Evolutionary conservation across 148 eudicot genomes (phyloP), one percentile per base, ranked within the genome.

Genomic region (Fallopia convolvulus): DNA sequence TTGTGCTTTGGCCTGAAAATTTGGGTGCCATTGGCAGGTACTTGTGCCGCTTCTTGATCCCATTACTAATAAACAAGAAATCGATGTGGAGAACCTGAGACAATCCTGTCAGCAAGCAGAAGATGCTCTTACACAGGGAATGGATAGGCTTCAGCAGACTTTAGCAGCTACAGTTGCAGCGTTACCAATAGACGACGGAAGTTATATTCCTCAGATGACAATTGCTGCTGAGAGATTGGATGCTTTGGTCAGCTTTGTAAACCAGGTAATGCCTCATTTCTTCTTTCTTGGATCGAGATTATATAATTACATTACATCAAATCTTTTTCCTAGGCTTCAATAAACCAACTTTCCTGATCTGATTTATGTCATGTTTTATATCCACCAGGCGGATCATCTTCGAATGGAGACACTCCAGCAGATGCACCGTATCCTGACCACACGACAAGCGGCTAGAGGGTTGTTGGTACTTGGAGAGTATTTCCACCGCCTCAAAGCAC

Each of bases 21-120:
- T 6, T 42, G 70, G 75, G 41, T 36, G 2, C 81, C 50, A 32
- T 76, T 11, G 14, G n/a, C 85, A 95, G 99, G 88, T 95, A 79
- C 89, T 95, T 14, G 76, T 82, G 79, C 97, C 94, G 26, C 94
- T 88, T 74, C 87, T 95, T 65, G 90, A 86, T 17, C 94, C 87
- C 5, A 81, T 96, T 77, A 79, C 90, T 30, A 92, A 88, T 8
- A 83, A 85, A 78, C 97, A 91, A 82, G 55, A 78, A 9, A 49
- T 79, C 75, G 85, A 86, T 8, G 85, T 90, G 50, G 66, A 75
- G 61, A 90, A 85, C 79, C 98, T 96, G 9, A 81, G 30, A 49
- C 97, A 91, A 78, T 85, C 92, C 32, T 90, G 94, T 65, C 98
- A 93, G 83, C 99, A 95, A 86, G 94, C 92, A 26, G 99, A 95